phyloP scores from a whole-genome alignment of 1,284 basidiomycete species.

The Apiotrichum siamense region DNA sequence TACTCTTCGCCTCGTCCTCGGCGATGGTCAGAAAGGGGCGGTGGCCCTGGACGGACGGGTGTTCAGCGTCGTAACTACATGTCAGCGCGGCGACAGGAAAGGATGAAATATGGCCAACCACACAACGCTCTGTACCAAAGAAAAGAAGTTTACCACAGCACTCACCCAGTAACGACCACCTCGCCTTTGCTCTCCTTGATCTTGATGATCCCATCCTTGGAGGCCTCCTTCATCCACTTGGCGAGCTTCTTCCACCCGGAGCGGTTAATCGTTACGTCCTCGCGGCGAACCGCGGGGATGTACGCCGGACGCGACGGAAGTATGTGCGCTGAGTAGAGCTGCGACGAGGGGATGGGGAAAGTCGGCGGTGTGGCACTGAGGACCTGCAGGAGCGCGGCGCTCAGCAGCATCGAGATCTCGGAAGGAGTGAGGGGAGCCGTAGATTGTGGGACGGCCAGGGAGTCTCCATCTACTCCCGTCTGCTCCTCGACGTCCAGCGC shows the following conservation, averaged over 20 bases:
- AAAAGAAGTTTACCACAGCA: no score
- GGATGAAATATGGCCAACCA: constrained; percentile 1
- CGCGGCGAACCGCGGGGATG: constrained; percentile 58
- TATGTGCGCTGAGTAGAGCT: constrained; percentile 68
- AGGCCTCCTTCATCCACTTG: constrained; percentile 65
- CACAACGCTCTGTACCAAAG: no score
- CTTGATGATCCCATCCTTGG: constrained; percentile 65
- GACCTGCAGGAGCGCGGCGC: constrained; percentile 58
- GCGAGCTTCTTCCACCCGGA: constrained; percentile 67
- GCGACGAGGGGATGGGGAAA: constrained; percentile 69
- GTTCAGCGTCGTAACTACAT: constrained; percentile 56
- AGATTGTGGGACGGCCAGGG: no score
- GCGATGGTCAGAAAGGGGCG: constrained; percentile 57
- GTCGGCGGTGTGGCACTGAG: constrained; percentile 53
- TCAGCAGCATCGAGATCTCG: constrained; percentile 55
- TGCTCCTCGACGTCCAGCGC: background rate
- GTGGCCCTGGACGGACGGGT: constrained; percentile 58
- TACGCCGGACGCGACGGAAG: constrained; percentile 67
- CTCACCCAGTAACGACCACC: constrained; percentile 29
- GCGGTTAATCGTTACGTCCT: constrained; percentile 50
- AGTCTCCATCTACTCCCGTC: no score
- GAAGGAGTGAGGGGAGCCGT: constrained; percentile 52
- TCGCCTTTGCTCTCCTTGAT: constrained; percentile 66
- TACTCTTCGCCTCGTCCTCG: constrained; percentile 53
- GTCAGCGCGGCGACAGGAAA: constrained; percentile 3